phyloP scores from a whole-genome alignment of 2,329 filamentous ascomycete genomes.

The Phialophora expanda region DNA sequence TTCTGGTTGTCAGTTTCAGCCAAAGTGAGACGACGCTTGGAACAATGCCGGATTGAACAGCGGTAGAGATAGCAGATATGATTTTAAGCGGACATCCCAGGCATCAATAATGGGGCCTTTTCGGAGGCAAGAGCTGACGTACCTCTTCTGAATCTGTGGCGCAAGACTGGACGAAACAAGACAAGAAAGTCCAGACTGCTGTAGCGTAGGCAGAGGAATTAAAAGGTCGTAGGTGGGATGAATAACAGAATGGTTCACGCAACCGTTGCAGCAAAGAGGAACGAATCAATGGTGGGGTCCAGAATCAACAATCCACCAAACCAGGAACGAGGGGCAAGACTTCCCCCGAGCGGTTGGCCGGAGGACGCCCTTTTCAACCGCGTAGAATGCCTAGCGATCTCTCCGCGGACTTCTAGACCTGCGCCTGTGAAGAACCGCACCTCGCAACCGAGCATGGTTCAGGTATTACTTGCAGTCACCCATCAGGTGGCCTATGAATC shows the following conservation, averaged over 20 bases:
- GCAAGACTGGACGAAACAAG: constrained; percentile 17
- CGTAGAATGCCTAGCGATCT: not conserved
- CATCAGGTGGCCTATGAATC: not conserved
- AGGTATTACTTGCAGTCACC: not conserved
- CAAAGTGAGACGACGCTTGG: constrained; percentile 15
- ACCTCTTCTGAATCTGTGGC: constrained; percentile 17
- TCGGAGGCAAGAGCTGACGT: constrained; percentile 9
- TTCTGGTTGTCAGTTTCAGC: constrained; percentile 22
- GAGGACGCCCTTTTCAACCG: constrained; percentile 11
- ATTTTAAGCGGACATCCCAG: constrained; percentile 1
- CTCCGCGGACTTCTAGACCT: not conserved
- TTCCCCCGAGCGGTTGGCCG: constrained; percentile 7
- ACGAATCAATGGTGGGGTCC: constrained; percentile 15
- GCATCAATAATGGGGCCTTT: constrained; percentile 9
- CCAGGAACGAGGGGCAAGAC: constrained; percentile 13
- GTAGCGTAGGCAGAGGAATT: constrained; percentile 18
- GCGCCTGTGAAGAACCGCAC: too few species aligned
- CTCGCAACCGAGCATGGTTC: not conserved
- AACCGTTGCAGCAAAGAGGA: constrained; percentile 11
- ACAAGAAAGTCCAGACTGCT: constrained; percentile 10
- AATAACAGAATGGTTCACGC: constrained; percentile 12
- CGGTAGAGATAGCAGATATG: constrained; percentile 10
- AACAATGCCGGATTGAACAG: constrained; percentile 6
- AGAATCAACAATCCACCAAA: constrained; percentile 16
- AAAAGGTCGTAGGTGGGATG: constrained; percentile 18